These are phyloP conservation scores for Schwanniomyces yamadae DNA, from an alignment of 805 yeast species.

Conservation along the genomic window DNA sequence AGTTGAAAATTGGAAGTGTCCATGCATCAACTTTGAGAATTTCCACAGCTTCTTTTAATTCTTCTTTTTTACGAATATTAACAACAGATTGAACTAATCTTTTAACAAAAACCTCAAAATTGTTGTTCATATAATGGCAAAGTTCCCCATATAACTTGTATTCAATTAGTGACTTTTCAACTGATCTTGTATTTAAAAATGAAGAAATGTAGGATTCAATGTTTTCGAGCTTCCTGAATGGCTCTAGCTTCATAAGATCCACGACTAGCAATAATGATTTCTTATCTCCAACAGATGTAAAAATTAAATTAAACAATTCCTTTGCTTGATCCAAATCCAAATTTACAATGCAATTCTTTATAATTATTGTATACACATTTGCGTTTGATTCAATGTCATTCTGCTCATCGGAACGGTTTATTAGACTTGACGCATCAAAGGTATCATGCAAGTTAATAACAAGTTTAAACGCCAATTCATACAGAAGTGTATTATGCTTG, in stretches of 20 bases:
- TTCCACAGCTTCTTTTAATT: constrained; percentile 20
- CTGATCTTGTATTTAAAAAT: constrained; percentile 17
- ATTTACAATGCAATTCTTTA: constrained; percentile 6
- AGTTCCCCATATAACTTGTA: constrained; percentile 19
- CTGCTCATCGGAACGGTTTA: constrained; percentile 9
- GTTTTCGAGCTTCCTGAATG: constrained; percentile 8
- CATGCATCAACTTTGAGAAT: constrained; percentile 24
- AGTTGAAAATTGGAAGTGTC: constrained; percentile 31
- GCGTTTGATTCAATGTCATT: constrained; percentile 2
- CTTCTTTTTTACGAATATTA: constrained; percentile 22
- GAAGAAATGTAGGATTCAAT: constrained; percentile 15
- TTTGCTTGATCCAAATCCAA: constrained; percentile 11
- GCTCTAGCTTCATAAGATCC: constrained; percentile 13
- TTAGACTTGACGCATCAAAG: constrained; percentile 26
- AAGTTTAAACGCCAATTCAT: constrained; percentile 21
- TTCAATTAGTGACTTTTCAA: constrained; percentile 17
- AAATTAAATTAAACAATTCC: constrained; percentile 13
- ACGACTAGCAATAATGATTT: constrained; percentile 17
- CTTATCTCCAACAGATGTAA: constrained; percentile 17
- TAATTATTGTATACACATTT: constrained; percentile 14
- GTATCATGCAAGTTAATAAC: constrained; percentile 31
- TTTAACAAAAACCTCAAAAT: constrained; percentile 30
- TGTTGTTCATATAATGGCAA: constrained; percentile 12
- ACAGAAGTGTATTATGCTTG: constrained; percentile 13
- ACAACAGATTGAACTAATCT: constrained; percentile 34